A percentile compares a stretch with the other conserved stretches of the same genome.
phyloP scores from a whole-genome alignment of 1,284 basidiomycete genomes.

The Ganoderma lingzhi region DNA sequence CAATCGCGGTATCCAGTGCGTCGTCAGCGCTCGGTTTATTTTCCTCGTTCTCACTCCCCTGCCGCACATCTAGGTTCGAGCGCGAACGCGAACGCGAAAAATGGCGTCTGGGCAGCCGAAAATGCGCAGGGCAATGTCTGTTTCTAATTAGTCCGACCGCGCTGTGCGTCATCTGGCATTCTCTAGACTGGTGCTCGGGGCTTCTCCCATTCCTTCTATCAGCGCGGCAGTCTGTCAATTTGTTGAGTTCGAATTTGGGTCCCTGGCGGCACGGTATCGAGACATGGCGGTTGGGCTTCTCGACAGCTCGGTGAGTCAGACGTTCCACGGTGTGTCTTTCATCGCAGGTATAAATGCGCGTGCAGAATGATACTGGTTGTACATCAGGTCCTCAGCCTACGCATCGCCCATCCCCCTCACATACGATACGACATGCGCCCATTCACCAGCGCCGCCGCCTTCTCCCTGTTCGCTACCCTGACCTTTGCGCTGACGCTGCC shows the following conservation, averaged over 20 bases:
- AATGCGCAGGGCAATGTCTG: background rate
- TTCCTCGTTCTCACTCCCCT: background rate
- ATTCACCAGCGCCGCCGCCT: conserved; percentile 14
- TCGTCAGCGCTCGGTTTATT: background rate
- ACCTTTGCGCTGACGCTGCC: conserved; percentile 18
- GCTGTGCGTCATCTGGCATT: background rate
- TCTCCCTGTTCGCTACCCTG: background rate
- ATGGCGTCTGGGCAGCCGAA: background rate
- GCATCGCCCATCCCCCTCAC: background rate
- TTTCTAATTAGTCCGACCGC: background rate
- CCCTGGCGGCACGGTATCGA: background rate
- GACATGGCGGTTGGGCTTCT: background rate
- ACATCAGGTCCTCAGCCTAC: background rate
- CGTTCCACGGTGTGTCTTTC: background rate
- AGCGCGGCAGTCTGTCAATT: conserved; percentile 3
- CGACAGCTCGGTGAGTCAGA: background rate
- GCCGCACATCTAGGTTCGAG: background rate
- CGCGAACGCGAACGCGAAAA: background rate
- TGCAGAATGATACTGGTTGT: background rate
- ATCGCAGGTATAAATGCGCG: conserved; percentile 4
- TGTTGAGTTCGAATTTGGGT: background rate
- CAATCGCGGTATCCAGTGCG: background rate
- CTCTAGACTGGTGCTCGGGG: background rate
- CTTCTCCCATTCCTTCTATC: background rate
- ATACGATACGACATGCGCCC: conserved; percentile 14